These are phyloP conservation scores for Phaeosphaeria sp. DNA, from an alignment of 2,329 filamentous ascomycete genomes.

Conservation along the genomic window DNA sequence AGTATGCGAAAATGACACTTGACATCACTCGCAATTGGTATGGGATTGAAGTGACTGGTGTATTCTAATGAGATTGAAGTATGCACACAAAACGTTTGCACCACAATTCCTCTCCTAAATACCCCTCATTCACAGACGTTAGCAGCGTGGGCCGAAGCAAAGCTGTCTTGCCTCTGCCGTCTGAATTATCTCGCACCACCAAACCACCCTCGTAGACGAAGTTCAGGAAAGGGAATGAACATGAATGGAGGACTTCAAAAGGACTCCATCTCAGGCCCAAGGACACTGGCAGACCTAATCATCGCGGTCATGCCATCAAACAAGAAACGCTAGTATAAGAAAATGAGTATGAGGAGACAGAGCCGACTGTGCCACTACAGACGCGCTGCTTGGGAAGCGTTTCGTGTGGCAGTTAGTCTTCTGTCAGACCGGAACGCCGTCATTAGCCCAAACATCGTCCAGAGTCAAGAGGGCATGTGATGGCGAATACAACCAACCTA, in stretches of 20 bases:
- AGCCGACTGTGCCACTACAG: conserved; percentile 23
- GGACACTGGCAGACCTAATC: conserved; percentile 8
- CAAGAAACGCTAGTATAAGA: conserved; percentile 18
- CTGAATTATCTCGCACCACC: conserved; percentile 4
- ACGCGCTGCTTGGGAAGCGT: conserved; percentile 31
- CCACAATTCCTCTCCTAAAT: conserved; percentile 26
- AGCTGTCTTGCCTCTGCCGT: conserved; percentile 11
- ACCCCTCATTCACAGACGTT: conserved; percentile 20
- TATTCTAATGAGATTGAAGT: conserved; percentile 39
- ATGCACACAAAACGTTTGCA: conserved; percentile 37
- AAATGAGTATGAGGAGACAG: conserved; percentile 16
- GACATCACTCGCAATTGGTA: neutral
- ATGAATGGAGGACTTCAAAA: conserved; percentile 10
- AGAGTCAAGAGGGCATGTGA: neutral
- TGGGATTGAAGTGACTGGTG: conserved; percentile 23
- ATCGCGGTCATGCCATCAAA: conserved; percentile 18
- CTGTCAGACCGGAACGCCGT: conserved; percentile 34
- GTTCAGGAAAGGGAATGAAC: conserved; percentile 14
- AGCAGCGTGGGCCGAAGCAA: conserved; percentile 38
- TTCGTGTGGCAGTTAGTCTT: conserved; percentile 19
- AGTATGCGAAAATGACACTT: neutral
- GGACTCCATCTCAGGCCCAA: conserved; percentile 7
- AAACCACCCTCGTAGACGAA: conserved; percentile 11
- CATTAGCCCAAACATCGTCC: conserved; percentile 11
- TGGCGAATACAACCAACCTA: conserved; percentile 3